Conservation (phyloP, 768 basidiomycete genomes). For the Heimioporus sp. region DNA sequence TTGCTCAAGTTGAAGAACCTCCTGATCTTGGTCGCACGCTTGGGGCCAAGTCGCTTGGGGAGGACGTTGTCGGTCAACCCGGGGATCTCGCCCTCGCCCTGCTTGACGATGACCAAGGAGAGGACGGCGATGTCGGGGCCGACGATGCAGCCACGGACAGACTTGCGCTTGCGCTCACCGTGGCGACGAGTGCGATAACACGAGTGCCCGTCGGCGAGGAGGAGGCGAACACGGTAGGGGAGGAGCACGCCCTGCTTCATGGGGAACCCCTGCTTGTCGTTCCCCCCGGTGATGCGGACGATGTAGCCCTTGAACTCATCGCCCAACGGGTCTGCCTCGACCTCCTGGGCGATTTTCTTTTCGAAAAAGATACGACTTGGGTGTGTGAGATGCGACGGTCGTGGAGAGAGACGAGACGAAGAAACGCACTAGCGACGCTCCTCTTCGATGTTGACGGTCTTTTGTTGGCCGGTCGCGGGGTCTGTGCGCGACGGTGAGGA, state of each 20-base stretch:
- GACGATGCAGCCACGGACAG: conserved; percentile 97
- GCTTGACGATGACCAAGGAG: conserved; percentile 92
- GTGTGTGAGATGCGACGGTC: background rate
- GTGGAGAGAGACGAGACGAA: too few species aligned
- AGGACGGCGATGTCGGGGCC: conserved; percentile 95
- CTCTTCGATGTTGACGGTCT: conserved; percentile 91
- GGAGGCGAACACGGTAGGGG: conserved; percentile 89
- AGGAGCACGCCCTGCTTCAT: conserved; percentile 99
- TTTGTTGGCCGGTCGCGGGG: conserved; percentile 97
- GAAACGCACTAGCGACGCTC: conserved; percentile 74
- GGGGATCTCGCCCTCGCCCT: conserved; percentile 87
- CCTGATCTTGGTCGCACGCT: conserved; percentile 96
- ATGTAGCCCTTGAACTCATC: conserved; percentile 98
- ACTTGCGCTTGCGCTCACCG: conserved; percentile 98
- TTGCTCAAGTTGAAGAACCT: conserved; percentile 97
- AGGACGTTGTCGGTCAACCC: conserved; percentile 90
- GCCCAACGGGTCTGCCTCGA: conserved; percentile 85
- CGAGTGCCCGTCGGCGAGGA: conserved; percentile 94
- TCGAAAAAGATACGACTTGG: conserved; percentile 91
- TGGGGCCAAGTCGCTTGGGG: conserved; percentile 95
- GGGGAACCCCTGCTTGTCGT: conserved; percentile 98
- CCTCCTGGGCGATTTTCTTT: conserved; percentile 96
- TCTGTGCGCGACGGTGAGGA: conserved; percentile 49
- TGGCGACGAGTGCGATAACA: conserved; percentile 92
- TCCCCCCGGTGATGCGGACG: conserved; percentile 95